phyloP scores from a whole-genome alignment of 768 basidiomycete species.

The Cystobasidium ongulense region DNA sequence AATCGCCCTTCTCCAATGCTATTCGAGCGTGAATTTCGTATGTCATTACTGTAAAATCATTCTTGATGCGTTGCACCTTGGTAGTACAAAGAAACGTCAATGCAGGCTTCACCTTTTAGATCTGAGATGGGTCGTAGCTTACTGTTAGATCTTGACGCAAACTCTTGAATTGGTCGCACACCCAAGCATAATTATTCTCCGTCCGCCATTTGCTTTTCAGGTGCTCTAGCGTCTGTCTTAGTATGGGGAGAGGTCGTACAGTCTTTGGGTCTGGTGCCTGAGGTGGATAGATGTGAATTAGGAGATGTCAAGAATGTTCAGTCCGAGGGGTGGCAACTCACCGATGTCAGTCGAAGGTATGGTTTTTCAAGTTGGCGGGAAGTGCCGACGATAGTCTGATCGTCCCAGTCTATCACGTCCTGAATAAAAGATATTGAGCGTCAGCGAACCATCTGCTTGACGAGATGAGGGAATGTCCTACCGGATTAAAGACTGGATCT shows the following conservation, averaged over 20 bases:
- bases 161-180: constrained; percentile 97
- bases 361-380: constrained; percentile 86
- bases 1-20: constrained; percentile 89
- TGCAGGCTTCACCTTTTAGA: too few species aligned
- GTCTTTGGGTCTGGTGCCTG: constrained; percentile 91
- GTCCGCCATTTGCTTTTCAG: constrained; percentile 82
- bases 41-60: constrained; percentile 91
- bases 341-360: constrained; percentile 85
- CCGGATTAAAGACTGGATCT: constrained; percentile 37
- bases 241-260: constrained; percentile 76
- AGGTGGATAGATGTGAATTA: too few species aligned
- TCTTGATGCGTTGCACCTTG: constrained; percentile 97
- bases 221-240: constrained; percentile 74
- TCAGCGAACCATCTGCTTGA: too few species aligned
- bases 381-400: constrained; percentile 86
- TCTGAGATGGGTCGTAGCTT: constrained; percentile 49
- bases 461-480: too few species aligned
- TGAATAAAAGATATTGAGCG: constrained; percentile 44
- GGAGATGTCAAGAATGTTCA: constrained; percentile 6
- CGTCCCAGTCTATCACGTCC: constrained; percentile 97
- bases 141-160: constrained; percentile 95
- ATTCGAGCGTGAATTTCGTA: constrained; percentile 98
- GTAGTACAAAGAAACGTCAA: background rate
- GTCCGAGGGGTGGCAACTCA: constrained; percentile 45
- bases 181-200: constrained; percentile 71